Percentiles rank a stretch among this genome's conserved stretches.
Evolutionary conservation across 2,329 filamentous ascomycete genomes (phyloP).

Genomic region (Colletotrichum musae): DNA sequence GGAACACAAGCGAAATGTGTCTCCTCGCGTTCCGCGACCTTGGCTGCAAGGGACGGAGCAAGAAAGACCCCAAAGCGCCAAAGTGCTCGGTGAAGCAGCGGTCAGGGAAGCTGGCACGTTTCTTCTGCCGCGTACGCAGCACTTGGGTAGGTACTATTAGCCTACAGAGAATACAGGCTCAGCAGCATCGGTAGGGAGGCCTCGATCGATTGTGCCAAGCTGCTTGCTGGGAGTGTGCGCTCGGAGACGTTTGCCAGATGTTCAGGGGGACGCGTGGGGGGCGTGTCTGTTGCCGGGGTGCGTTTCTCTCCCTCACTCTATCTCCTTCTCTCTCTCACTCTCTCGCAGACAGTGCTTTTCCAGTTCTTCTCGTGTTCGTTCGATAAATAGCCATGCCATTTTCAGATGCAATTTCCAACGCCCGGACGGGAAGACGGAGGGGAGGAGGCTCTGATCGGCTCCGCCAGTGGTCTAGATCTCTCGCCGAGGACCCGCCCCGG

Average conservation of each 20-base stretch:
- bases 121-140: not conserved
- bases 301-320: too few relatives aligned
- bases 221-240: not conserved
- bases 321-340: not conserved
- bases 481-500: constrained; percentile 12
- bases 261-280: too few relatives aligned
- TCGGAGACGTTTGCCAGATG: not conserved
- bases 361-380: constrained; percentile 35
- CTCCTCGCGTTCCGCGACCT: constrained; percentile 13
- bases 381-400: constrained; percentile 35
- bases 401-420: constrained; percentile 40
- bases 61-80: not conserved
- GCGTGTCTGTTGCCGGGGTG: too few relatives aligned
- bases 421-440: constrained; percentile 16
- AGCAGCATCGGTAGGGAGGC: not conserved
- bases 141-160: too few relatives aligned
- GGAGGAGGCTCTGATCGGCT: constrained; percentile 18
- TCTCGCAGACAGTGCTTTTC: constrained; percentile 17
- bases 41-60: constrained; percentile 30
- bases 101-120: constrained; percentile 6
- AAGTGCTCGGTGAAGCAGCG: constrained; percentile 34
- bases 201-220: not conserved
- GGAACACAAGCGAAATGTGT: constrained; percentile 23
- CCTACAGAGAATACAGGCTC: too few relatives aligned
- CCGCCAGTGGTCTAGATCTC: constrained; percentile 32